Base-by-base conservation (phyloP, 176 grass and related monocot genomes). In the Triticum turgidum region DNA sequence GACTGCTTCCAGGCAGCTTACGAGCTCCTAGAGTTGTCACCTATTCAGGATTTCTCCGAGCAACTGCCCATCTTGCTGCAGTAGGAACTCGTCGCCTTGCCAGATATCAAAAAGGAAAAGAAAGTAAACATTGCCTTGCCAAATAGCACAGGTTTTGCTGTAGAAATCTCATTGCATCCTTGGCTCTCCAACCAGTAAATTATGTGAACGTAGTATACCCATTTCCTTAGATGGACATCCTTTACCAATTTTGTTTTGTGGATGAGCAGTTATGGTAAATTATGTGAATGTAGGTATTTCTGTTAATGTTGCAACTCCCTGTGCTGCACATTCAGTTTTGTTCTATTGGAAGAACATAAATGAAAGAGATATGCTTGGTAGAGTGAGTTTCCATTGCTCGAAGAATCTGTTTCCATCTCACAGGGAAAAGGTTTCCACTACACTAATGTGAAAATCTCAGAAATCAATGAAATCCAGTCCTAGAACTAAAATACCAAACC, bases 1-100 rank as follows among this genome's bases (percentile, higher is more conserved):
- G 94, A 96, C 52, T 94, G 92, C 87, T 96, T 98, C 79, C 90
- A 96, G 73, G 92, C 93, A 85, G 94, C 97, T 39, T 91, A 96
- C 17, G 97, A 96, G 83, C 88, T 98, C 37, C 89, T 70, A 86
- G 92, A 98, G 69, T 80, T 91, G 51, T 88, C 88, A 20, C 94
- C 97, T 6, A 90, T 94, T 54, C 90, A 96, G 38, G 88, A 92
- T 22, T 73, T 98, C 79, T 76, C 88, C 13, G 76, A 79, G 63
- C 78, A 88, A 77, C 86, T 88, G 9, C 90, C 82, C 20, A 45
- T 88, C 77, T 82, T 91, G 86, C 65, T 88, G 90, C 78, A 82
- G 21, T 91, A 88, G 86, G 20, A 91, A 72, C 62, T 7, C 44
- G 27, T 80, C 61, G 34, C 34, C 34, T 76, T 76, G 73, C 73